phyloP scores from a whole-genome alignment of 2,329 filamentous ascomycete genomes.

The Fragosphaeria purpurea region DNA sequence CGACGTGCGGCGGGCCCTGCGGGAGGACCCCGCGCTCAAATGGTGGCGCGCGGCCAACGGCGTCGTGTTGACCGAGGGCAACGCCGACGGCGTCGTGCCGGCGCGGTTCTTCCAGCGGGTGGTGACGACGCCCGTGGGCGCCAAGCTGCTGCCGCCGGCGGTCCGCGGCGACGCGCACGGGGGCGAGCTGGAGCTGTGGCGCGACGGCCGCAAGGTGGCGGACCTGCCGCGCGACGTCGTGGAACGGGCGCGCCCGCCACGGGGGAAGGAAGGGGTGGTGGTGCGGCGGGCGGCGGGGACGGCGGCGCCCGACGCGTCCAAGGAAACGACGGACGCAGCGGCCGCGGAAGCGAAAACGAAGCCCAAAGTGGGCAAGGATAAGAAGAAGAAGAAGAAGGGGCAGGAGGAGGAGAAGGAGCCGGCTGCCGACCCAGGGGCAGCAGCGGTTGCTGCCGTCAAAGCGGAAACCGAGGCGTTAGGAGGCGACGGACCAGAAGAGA shows the following conservation, averaged over 20 bases:
- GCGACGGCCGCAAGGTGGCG: slow-evolving; percentile 54
- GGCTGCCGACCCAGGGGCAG: no score
- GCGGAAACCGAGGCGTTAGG: neutral
- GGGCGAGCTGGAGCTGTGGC: slow-evolving; percentile 49
- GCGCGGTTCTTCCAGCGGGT: slow-evolving; percentile 63
- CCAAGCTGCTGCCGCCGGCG: neutral
- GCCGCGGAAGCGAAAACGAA: no score
- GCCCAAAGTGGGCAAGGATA: no score
- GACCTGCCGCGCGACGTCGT: slow-evolving; percentile 53
- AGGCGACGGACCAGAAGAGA: neutral
- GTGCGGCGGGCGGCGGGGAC: slow-evolving; percentile 20
- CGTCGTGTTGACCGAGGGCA: slow-evolving; percentile 57
- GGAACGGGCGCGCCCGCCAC: slow-evolving; percentile 32
- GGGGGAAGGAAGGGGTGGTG: slow-evolving; percentile 31
- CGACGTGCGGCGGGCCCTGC: slow-evolving; percentile 57
- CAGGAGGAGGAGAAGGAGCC: neutral
- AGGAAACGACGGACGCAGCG: no score
- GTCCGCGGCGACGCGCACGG: neutral
- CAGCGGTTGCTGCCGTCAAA: neutral
- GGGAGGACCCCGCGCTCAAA: slow-evolving; percentile 42
- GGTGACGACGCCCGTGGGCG: slow-evolving; percentile 45
- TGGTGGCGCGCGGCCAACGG: slow-evolving; percentile 78
- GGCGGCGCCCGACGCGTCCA: no score
- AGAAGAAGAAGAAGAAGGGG: slow-evolving; percentile 7
- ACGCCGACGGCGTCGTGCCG: slow-evolving; percentile 52